Evolutionary conservation across 768 basidiomycete genomes (phyloP).

Genomic region (Mycena sanguinolenta): DNA sequence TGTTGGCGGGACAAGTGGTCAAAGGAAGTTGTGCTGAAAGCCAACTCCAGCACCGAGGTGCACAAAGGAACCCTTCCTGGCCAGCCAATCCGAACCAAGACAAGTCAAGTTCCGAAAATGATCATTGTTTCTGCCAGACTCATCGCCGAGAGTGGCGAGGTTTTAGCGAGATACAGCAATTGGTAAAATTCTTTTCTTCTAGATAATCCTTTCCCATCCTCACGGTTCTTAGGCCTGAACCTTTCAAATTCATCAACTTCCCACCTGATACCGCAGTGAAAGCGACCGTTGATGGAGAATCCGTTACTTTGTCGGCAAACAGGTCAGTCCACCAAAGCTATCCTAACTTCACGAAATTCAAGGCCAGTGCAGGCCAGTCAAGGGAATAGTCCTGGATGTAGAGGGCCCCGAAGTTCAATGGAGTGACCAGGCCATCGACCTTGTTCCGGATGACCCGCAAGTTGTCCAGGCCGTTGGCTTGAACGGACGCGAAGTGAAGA

Average conservation of each 20-base stretch:
- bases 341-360: background rate
- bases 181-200: constrained; percentile 62
- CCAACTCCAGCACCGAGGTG: constrained; percentile 90
- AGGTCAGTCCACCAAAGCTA: constrained; percentile 64
- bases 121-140: constrained; percentile 83
- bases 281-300: constrained; percentile 71
- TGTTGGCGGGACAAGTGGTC: constrained; percentile 65
- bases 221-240: constrained; percentile 82
- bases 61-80: constrained; percentile 80
- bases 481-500: constrained; percentile 72
- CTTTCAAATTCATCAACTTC: constrained; percentile 93
- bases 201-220: background rate
- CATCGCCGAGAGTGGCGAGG: constrained; percentile 64
- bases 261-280: constrained; percentile 75
- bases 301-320: constrained; percentile 65
- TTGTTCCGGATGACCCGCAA: constrained; percentile 89
- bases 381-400: constrained; percentile 87
- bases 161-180: constrained; percentile 82
- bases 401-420: constrained; percentile 81
- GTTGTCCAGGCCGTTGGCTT: constrained; percentile 75
- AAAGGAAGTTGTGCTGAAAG: constrained; percentile 66
- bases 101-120: constrained; percentile 72
- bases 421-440: constrained; percentile 93
- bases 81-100: constrained; percentile 75
- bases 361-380: constrained; percentile 71